Base-by-base conservation (phyloP, 2,329 filamentous ascomycete species). In the Fusarium nanum region DNA sequence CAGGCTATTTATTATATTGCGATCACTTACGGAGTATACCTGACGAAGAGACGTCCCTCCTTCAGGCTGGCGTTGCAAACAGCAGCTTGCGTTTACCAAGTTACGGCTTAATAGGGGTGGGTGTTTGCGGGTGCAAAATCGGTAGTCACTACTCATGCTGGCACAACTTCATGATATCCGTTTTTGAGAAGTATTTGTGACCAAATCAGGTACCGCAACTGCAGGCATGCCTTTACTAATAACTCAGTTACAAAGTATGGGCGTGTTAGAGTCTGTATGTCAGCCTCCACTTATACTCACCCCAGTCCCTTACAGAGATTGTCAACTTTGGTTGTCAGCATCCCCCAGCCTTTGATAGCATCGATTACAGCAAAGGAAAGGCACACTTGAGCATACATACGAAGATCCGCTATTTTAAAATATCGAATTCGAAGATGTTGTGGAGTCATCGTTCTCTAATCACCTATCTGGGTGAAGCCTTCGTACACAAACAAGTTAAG, bases 241-340 rank as follows among this genome's bases (percentile, higher is more conserved):
- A 32, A 61, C 34, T 41, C 23, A 22, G 32, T 61, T 23, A 27
- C 23, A 25, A 45, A 23, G 25, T 48, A 27, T 12, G 37, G 23
- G 42, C 22, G 22, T 49, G 25, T 45, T n/a, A 49, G 40, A 16
- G 25, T 25, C 37, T 66, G 23, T 41, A 46, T 47, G 27, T 32
- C 22, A 67, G 22, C 48, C 30, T 67, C 30, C 37, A 67, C 62
- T 55, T 49, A 61, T 41, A 61, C 30, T 37, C 32, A 25, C 40
- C 57, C 37, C 56, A 50, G 22, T 11, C 49, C 18, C 34, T 22
- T 28, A 45, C 22, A 55, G 25, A 61, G 20, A 40, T 12, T 40
- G 25, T 14, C 49, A 37, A 46, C 14, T 32, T 9, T 13, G 54
- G 47, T 30, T 27, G 42, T 41, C 62, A 55, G 63, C 62, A 37